These are phyloP conservation scores for Vaccinium vitisidaea DNA, from an alignment of 148 eudicot genomes.

Conservation along the genomic window DNA sequence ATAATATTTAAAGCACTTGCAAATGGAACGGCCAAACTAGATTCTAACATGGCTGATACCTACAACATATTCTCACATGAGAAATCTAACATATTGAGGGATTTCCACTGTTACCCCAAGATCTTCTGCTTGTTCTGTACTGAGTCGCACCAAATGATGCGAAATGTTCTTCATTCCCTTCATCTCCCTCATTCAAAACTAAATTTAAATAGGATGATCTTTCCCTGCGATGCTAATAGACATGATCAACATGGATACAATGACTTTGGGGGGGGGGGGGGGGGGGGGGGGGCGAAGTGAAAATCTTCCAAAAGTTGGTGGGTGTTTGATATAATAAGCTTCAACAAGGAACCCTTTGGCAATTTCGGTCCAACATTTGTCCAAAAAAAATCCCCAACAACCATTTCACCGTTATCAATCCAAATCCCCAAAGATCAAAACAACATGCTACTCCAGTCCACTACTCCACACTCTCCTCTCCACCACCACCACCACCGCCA, in stretches of 20 bases:
- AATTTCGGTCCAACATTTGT: background rate
- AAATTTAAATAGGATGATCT: background rate
- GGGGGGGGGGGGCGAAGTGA: background rate
- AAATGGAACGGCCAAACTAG: too few relatives aligned
- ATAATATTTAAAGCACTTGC: too few relatives aligned
- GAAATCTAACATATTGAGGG: too few relatives aligned
- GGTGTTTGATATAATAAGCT: background rate
- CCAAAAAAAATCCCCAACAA: background rate
- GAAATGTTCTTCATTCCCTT: background rate
- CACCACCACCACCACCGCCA: slow-evolving; percentile 20
- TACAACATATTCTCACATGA: too few relatives aligned
- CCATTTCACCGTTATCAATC: background rate
- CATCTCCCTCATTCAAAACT: too few relatives aligned
- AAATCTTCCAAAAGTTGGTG: background rate
- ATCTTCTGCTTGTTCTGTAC: too few relatives aligned
- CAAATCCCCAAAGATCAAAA: background rate
- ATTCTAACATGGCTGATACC: too few relatives aligned
- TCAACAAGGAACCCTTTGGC: background rate
- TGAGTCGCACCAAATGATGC: too few relatives aligned
- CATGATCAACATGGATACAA: background rate
- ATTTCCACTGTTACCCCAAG: too few relatives aligned
- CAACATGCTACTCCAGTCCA: slow-evolving; percentile 33
- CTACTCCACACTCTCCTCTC: slow-evolving; percentile 32
- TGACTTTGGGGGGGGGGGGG: background rate
- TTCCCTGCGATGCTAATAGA: background rate